Base-by-base conservation (phyloP, 345 rosid genomes). In the Lepidium aucheri region DNA sequence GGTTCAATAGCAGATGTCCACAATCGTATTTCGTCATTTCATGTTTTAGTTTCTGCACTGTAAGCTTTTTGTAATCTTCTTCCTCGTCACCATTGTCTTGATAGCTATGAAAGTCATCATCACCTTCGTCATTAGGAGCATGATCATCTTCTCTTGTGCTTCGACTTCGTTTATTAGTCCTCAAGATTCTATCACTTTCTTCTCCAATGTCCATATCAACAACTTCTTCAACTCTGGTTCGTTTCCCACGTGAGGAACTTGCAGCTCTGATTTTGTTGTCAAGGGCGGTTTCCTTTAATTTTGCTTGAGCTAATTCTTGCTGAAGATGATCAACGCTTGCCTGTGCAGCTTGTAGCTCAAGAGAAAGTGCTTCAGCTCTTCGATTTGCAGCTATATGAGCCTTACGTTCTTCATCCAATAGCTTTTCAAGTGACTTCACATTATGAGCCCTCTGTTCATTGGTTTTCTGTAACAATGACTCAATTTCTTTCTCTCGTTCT, bases 401-500 rank as follows among this genome's bases (percentile, higher is more conserved):
- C 76, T 75, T 84, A 15, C 98, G 86, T 72, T 95, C 99, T 43
- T 79, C 82, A 58, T 91, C 96, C 70, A 95, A 74, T 41, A 91
- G 94, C 67, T 82, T 80, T 69, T 91, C 81, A 62, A 95, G 95
- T 18, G 77, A 85, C 76, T 91, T 79, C 16, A 95, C 99, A 8
- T 86, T 87, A 69, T 67, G 81, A 7, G 96, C 83, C 62, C 98
- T 86, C 74, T 89, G 90, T 73, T 78, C 87, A 65, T 91, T 91
- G 74, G 89, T 91, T 55, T 69, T 67, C 70, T 81, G 84, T 80
- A 95, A 55, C 49, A 91, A 75, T 1, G 79, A 83, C 69, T 87
- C 97, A n/a, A 95, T 91, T 79, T 95, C 98, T 77, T 80, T 87
- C 83, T 91, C 97, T 70, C 98, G 77, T 77, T 91, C 96, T 73